Base-by-base conservation (phyloP, 306 rosid species). In the Cercis canadensis region DNA sequence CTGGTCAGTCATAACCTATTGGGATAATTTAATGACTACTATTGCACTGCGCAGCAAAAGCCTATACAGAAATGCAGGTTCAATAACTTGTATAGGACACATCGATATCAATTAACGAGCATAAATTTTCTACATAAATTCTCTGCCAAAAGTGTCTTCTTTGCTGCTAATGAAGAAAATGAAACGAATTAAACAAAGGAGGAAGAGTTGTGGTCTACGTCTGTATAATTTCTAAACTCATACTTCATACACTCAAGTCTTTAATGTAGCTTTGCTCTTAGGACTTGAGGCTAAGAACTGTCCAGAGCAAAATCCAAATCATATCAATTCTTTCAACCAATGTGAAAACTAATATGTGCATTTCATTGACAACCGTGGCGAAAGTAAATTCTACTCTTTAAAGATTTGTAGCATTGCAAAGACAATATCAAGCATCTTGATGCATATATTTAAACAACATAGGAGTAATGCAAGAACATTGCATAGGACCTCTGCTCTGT, bases 381-480 rank as follows among this genome's bases (percentile, higher is more conserved):
- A 24, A 24, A 24, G 29, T 24, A 24, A 24, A n/a, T n/a, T n/a
- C n/a, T n/a, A n/a, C n/a, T n/a, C n/a, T n/a, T n/a, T n/a, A n/a
- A n/a, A n/a, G n/a, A n/a, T n/a, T 6, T 24, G 54, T 21, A 43
- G 11, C 47, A 10, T 43, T 24, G 29, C 52, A 44, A 34, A 13
- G 41, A 8, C 55, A 45, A 24, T 24, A 37, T 32, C 64, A 62
- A 29, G 53, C 56, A 69, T 49, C 59, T 74, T 45, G 57, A 54
- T 79, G 65, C 69, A 73, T 68, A 74, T 56, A 74, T 19, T 68
- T 58, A 79, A 74, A 72, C 31, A 62, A 55, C 44, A 60, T 16
- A 29, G 1, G 46, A 18, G 62, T 36, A 33, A 44, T 68, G 51
- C 51, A 68, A 59, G 36, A 54, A 65, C 50, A 61, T 61, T 39